phyloP scores from a whole-genome alignment of 352 stramenopile species.

The Globisporangium viniferum region DNA sequence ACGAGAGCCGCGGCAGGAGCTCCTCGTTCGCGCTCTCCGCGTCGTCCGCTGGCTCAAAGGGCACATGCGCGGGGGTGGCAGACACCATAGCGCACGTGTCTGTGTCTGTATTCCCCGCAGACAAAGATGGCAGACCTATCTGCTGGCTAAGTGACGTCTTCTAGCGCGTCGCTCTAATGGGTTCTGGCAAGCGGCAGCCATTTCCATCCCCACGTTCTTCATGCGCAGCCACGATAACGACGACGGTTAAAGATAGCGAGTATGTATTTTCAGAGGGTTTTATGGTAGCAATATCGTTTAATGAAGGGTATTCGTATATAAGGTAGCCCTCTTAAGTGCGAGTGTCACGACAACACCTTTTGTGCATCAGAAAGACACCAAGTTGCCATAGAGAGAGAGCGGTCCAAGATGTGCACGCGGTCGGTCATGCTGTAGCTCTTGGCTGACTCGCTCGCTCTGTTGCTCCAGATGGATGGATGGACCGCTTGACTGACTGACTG shows the following conservation, averaged over 20 bases:
- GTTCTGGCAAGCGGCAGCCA: neutral
- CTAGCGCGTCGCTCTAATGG: too few relatives aligned
- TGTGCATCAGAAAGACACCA: neutral
- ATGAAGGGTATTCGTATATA: neutral
- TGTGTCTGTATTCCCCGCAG: neutral
- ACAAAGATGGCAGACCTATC: too few relatives aligned
- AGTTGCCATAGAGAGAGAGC: neutral
- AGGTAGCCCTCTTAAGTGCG: neutral
- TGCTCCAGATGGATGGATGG: too few relatives aligned
- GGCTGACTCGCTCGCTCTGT: neutral
- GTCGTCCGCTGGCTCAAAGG: neutral
- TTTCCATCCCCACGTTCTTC: constrained; percentile 2
- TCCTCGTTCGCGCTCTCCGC: constrained; percentile 1
- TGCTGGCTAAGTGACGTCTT: too few relatives aligned
- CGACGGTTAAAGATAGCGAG: constrained; percentile 10
- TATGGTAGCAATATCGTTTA: neutral
- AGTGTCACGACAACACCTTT: neutral
- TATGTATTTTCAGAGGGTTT: neutral
- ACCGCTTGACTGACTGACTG: neutral
- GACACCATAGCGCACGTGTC: neutral
- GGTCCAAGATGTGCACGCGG: neutral
- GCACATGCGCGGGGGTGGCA: neutral
- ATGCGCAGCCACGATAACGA: neutral
- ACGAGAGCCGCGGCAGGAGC: constrained; percentile 7
- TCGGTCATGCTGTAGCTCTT: neutral